Base-by-base conservation (phyloP, 2,329 filamentous ascomycete genomes). In the Phialophora expanda region DNA sequence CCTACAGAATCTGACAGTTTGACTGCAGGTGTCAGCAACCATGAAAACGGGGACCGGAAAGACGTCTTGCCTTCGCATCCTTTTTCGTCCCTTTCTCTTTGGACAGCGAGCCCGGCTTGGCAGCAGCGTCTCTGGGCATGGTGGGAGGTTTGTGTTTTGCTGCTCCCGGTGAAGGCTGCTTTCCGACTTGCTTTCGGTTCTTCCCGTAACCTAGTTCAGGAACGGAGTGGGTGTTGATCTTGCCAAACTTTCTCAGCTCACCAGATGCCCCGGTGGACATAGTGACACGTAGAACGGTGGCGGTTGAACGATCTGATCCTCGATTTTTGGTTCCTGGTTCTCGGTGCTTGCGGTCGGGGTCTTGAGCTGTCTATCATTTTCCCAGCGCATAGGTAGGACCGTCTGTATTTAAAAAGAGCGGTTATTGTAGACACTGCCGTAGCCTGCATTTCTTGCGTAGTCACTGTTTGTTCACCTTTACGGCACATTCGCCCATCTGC, bases 1-100 rank as follows among this genome's bases (percentile, higher is more conserved):
- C 44, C 14, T 48, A 48, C 44, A 48, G 44, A 48, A 48, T 48
- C 44, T 48, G 44, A 48, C 44, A 48, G n/a, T 48, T 48, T 22
- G 44, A 48, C 44, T 48, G 44, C 9, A n/a, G 7, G 12, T 48
- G 20, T 48, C 20, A 48, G 14, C 44, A 9, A 17, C 5, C 20
- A 48, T 8, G 17, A 48, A 22, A 48, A 6, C 12, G 8, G 44
- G 8, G 4, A 48, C 12, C 28, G 8, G 44, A 48, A 48, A 48
- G 44, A 48, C 44, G n/a, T 46, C 44, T 48, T 48, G 44, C 44
- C 44, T 48, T 48, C 9, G 44, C 44, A 22, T 48, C 44, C 44
- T 48, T 48, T 48, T 48, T 32, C 8, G 7, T 32, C 30, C 1
- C 44, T n/a, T 48, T 48, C 6, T 14, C 44, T n/a, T 48, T 48